Evolutionary conservation across 257 asterid species (phyloP), one percentile per base, ranked within the genome.

Genomic region (Mitragyna speciosa): DNA sequence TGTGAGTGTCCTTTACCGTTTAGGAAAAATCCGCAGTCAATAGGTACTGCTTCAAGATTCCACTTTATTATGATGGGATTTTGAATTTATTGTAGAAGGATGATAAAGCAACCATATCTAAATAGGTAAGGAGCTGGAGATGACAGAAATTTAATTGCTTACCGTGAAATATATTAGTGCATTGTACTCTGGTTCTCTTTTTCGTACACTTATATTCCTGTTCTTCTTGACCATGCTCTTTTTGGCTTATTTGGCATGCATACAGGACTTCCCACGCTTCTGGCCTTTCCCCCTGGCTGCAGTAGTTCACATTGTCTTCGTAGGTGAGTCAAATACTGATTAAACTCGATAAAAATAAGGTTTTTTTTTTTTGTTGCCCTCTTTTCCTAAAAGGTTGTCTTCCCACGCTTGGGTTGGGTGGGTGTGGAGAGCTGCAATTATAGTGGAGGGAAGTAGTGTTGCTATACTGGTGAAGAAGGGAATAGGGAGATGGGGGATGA

Each of bases 271-370:
- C 99, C 99, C 33, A 86, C 93, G 7, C 54, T 95, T n/a, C 49
- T 93, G 90, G 97, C 91, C 84, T 93, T 92, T n/a, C 95, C 96
- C 78, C 91, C 97, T 72, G 98, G 97, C 64, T 95, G 99, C 89
- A 90, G 88, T 86, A 89, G 89, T 89, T 77, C 93, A 45, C 82
- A 86, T 75, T 95, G 99, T 82, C 87, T 92, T 81, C 73, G 72
- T 76, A 93, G 99, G 99, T 95, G 59, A 80, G 81, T 78, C 49
- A 58, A 75, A 67, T 82, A 59, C 64, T 73, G 30, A 58, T 39
- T 72, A n/a, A 17, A 66, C 54, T 33, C 2, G 28, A 52, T 39
- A 26, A 41, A 54, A 56, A 48, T 15, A 33, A 11, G n/a, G n/a
- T n/a, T n/a, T n/a, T n/a, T n/a, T n/a, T n/a, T n/a, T n/a, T n/a